Percentiles rank a stretch among this genome's conserved stretches.
Evolutionary conservation across 805 yeast genomes (phyloP).

Genomic region (Yarrowia alimentaria): DNA sequence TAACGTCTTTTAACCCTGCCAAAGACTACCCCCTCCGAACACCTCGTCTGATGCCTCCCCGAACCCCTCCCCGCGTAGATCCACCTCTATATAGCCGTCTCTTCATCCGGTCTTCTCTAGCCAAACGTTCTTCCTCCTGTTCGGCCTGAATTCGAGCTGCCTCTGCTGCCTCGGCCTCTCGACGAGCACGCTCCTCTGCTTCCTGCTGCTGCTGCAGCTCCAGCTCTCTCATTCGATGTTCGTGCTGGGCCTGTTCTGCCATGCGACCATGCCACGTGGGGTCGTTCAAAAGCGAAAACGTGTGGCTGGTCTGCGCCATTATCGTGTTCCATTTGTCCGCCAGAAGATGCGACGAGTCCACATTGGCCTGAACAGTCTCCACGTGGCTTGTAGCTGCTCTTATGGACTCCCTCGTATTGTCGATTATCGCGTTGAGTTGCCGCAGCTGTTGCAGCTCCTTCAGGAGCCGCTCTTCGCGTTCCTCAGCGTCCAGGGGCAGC

Average conservation of each 20-base stretch:
- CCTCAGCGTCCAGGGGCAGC: conserved; percentile 4
- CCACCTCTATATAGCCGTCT: conserved; percentile 17
- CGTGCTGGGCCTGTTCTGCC: conserved; percentile 14
- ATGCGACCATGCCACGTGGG: conserved; percentile 24
- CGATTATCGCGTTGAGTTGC: conserved; percentile 8
- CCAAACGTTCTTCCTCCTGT: conserved; percentile 4
- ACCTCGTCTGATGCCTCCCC: background rate
- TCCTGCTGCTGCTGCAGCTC: conserved; percentile 8
- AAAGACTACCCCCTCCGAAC: background rate
- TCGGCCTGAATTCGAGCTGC: background rate
- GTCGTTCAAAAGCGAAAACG: conserved; percentile 10
- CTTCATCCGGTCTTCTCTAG: conserved; percentile 8
- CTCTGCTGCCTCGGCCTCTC: conserved; percentile 11
- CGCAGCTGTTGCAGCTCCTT: conserved; percentile 7
- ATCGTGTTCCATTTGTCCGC: conserved; percentile 22
- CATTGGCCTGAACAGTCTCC: conserved; percentile 12
- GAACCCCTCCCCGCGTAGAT: background rate
- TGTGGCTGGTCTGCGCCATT: conserved; percentile 22
- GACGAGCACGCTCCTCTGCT: conserved; percentile 1
- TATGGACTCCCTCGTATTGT: conserved; percentile 1
- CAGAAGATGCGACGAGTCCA: conserved; percentile 14
- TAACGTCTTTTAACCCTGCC: too few relatives aligned
- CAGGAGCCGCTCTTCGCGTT: conserved; percentile 11
- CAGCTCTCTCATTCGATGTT: conserved; percentile 19
- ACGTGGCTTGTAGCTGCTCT: conserved; percentile 8